A percentile compares a stretch with the other conserved stretches of the same genome.
Evolutionary conservation across 1,139 yeast genomes (phyloP).

Genomic region (Yamadazyma triangularis): DNA sequence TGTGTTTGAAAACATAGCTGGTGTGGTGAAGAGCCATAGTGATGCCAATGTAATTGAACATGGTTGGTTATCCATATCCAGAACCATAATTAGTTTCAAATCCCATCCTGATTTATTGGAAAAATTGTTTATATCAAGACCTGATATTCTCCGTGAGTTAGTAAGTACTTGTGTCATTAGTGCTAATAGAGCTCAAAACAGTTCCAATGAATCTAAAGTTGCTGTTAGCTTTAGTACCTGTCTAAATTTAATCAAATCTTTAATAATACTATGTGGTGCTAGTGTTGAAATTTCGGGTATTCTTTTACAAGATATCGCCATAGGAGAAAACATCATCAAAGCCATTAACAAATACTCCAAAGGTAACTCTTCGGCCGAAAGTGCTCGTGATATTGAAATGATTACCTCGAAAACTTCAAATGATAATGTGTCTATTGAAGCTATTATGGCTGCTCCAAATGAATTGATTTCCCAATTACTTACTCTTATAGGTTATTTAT

Average conservation of each 20-base stretch:
- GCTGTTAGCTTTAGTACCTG: constrained; percentile 28
- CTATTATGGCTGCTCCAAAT: constrained; percentile 72
- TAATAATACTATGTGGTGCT: constrained; percentile 32
- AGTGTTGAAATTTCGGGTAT: constrained; percentile 39
- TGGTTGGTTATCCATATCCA: constrained; percentile 64
- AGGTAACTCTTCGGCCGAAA: constrained; percentile 12
- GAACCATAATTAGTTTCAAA: constrained; percentile 54
- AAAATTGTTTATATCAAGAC: constrained; percentile 33
- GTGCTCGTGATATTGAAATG: neutral
- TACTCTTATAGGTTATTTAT: constrained; percentile 50
- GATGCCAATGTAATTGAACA: constrained; percentile 67
- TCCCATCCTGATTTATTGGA: constrained; percentile 42
- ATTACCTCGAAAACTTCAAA: constrained; percentile 9
- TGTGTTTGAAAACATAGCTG: constrained; percentile 58
- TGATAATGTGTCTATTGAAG: constrained; percentile 50
- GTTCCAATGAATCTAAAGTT: constrained; percentile 12
- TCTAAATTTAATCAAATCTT: constrained; percentile 38
- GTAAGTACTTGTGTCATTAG: constrained; percentile 25
- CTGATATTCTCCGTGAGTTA: constrained; percentile 22
- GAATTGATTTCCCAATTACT: constrained; percentile 56
- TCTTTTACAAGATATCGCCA: constrained; percentile 30
- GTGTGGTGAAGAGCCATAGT: constrained; percentile 53
- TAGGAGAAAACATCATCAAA: constrained; percentile 39
- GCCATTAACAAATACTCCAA: constrained; percentile 36
- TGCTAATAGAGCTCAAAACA: constrained; percentile 21